These are phyloP conservation scores for Barbarea vulgaris DNA, from an alignment of 345 rosid genomes.

Conservation along the genomic window DNA sequence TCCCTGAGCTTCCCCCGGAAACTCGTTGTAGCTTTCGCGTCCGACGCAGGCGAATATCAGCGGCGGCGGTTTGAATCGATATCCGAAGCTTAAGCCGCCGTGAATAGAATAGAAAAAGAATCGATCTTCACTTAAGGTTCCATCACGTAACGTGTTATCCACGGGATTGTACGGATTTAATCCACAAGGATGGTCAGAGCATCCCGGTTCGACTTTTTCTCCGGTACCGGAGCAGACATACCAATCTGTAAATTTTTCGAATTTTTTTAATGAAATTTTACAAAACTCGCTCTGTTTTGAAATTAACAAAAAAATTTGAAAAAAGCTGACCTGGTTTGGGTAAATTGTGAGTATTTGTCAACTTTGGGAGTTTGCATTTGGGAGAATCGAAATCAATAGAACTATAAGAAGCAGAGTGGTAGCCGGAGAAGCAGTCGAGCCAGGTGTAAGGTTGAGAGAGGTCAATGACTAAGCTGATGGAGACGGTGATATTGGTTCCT, in stretches of 20 bases:
- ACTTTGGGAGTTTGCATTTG: constrained; percentile 28
- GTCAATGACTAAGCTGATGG: constrained; percentile 33
- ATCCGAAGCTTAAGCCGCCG: constrained; percentile 19
- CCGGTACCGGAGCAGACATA: constrained; percentile 36
- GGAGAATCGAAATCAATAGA: constrained; percentile 33
- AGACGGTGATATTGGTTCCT: constrained; percentile 28
- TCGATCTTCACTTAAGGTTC: constrained; percentile 42
- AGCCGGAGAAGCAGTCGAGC: constrained; percentile 42
- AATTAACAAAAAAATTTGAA: background rate
- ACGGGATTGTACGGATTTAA: constrained; percentile 39
- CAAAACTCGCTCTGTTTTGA: background rate
- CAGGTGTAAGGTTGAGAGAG: constrained; percentile 47
- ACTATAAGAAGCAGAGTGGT: background rate
- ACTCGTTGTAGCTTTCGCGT: background rate
- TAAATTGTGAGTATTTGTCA: constrained; percentile 10
- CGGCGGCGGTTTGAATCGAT: background rate
- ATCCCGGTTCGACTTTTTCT: background rate
- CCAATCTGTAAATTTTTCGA: background rate
- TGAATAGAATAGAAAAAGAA: constrained; percentile 12
- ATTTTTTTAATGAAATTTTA: background rate
- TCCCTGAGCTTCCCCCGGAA: constrained; percentile 25
- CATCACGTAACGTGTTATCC: background rate
- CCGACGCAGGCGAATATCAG: constrained; percentile 34
- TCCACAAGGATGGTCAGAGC: constrained; percentile 27
- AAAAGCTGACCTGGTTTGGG: constrained; percentile 33